These are phyloP conservation scores for Sclerospora graminicola DNA, from an alignment of 352 stramenopile species.

Conservation along the genomic window DNA sequence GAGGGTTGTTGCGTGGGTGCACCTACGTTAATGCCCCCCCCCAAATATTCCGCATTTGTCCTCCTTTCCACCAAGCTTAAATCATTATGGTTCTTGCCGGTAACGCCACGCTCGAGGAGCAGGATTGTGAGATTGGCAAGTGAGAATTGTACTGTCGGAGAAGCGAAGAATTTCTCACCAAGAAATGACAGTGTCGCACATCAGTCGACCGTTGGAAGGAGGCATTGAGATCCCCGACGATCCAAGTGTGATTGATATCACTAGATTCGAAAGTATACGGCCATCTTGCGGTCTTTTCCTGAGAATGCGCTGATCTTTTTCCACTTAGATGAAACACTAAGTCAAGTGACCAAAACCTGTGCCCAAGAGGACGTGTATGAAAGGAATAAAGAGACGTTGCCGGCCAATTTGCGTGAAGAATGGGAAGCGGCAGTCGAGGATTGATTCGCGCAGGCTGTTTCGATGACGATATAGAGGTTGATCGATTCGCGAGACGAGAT, in stretches of 20 bases:
- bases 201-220: slow-evolving; percentile 57
- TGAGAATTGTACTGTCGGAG: slow-evolving; percentile 67
- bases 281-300: slow-evolving; percentile 63
- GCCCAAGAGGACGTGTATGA: slow-evolving; percentile 31
- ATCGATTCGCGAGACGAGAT: slow-evolving; percentile 10
- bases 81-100: no score
- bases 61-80: no score
- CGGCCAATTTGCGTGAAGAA: slow-evolving; percentile 35
- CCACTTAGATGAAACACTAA: slow-evolving; percentile 52
- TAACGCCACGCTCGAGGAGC: no score
- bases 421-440: slow-evolving; percentile 49
- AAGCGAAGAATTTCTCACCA: slow-evolving; percentile 39
- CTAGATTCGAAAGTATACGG: slow-evolving; percentile 62
- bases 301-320: slow-evolving; percentile 69
- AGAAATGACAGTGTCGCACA: slow-evolving; percentile 49
- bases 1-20: no score
- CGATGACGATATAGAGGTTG: slow-evolving; percentile 29
- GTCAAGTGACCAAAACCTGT: slow-evolving; percentile 50
- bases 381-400: slow-evolving; percentile 34
- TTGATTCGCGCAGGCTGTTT: slow-evolving; percentile 38
- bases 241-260: slow-evolving; percentile 59
- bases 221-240: slow-evolving; percentile 60
- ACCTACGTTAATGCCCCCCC: no score
- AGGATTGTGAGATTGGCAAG: no score
- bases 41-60: no score